Percentiles rank a stretch among this genome's conserved stretches.
Conservation (phyloP, 176 grass and related monocot species). For the Paspalum notatum region DNA sequence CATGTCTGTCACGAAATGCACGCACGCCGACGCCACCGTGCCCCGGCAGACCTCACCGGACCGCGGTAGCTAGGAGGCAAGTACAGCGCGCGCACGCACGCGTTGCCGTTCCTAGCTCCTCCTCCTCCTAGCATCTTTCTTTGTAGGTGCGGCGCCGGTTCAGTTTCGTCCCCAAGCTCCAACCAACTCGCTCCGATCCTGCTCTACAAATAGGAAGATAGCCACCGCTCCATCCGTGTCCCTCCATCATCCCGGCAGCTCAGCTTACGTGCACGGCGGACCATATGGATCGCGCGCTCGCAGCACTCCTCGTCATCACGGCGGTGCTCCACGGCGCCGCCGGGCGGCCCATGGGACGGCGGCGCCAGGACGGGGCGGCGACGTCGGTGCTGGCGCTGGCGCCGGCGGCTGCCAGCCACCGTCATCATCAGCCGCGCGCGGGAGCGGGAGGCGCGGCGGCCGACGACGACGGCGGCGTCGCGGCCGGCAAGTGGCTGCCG, state of each 20-base stretch:
- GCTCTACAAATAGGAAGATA: neutral
- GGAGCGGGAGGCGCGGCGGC: neutral
- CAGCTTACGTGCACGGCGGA: no score
- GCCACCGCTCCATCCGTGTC: no score
- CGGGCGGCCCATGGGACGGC: neutral
- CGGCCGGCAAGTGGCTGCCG: conserved; percentile 55
- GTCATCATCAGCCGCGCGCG: neutral
- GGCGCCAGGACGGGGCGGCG: neutral
- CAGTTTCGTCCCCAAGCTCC: no score
- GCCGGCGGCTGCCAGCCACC: neutral
- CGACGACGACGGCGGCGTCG: neutral
- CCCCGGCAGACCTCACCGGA: no score
- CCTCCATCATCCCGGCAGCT: no score
- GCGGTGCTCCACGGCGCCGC: neutral
- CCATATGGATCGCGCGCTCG: conserved; percentile 33
- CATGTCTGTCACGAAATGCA: no score
- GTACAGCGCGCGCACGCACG: neutral
- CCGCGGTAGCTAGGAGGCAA: conserved; percentile 1
- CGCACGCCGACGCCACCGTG: no score
- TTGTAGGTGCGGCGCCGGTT: neutral
- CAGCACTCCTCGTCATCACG: neutral
- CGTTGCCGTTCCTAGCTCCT: neutral
- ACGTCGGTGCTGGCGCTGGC: neutral
- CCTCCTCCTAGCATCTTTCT: neutral
- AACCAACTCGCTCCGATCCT: neutral